Base-by-base conservation (phyloP, 176 grass and related monocot species). In the Stipa capillata region DNA sequence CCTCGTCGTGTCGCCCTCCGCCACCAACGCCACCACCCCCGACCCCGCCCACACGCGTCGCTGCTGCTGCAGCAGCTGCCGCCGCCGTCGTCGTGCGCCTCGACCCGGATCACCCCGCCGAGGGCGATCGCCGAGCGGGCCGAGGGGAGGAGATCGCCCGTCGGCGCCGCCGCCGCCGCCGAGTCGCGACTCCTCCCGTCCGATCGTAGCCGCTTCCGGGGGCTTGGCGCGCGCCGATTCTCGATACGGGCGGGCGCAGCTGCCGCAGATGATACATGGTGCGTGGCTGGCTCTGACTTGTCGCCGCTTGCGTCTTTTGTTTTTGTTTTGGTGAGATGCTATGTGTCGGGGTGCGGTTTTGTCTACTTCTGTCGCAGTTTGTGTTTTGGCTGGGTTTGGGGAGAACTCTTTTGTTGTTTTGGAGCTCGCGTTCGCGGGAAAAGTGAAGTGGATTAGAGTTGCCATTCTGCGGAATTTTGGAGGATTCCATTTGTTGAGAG, bases 241-340 rank as follows among this genome's bases (percentile, higher is more conserved):
- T 65, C 73, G 4, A 14, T 24, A 63, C 73, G 32, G 78, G 65
- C 36, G 31, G 55, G 48, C 49, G 52, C 74, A 60, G 40, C 78
- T 55, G 76, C 82, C 34, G 76, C 86, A 84, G 76, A 89, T 89
- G 87, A 89, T 41, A 89, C 82, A 89, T 89, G 87, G 87, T 89
- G 82, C 82, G 82, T 84, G 33, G 0, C 33, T 69, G 80, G 7
- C 37, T 40, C 52, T 42, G 8, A 11, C 41, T 37, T 82, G 79
- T 71, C 14, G 39, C 25, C 1, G 35, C 78, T 59, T 4, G 7
- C 35, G 18, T 21, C 8, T 21, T n/a, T 44, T 25, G 32, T 69
- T 75, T 50, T 35, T n/a, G n/a, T n/a, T 41, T 39, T 42, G 27
- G 16, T 69, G 74, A n/a, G 75, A 80, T 8, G 81, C 75, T 70